These are phyloP conservation scores for Ceratobasidium sp. DNA, from an alignment of 1,284 basidiomycete genomes.

Conservation along the genomic window DNA sequence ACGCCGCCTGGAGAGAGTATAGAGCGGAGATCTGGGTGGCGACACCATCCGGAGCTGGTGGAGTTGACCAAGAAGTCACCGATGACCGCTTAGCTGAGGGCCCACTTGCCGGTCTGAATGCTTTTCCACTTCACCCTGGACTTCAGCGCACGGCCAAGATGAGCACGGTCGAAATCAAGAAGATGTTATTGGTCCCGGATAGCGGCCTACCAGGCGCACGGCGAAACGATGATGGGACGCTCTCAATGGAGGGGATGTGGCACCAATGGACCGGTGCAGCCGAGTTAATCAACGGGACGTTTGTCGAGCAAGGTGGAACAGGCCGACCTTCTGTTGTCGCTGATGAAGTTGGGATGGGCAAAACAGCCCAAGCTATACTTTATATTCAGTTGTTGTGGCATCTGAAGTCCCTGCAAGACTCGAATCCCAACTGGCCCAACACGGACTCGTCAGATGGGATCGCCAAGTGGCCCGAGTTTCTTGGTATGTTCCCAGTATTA, in stretches of 20 bases:
- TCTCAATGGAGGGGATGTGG: not conserved
- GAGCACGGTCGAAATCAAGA: not conserved
- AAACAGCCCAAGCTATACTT: not conserved
- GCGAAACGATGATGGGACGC: not conserved
- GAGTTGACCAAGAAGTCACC: not conserved
- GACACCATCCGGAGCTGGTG: not conserved
- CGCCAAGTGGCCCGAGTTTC: not conserved
- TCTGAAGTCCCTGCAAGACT: slow-evolving; percentile 9
- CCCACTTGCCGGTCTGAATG: not conserved
- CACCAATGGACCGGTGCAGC: not conserved
- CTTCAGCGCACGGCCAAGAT: not conserved
- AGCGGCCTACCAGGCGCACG: not conserved
- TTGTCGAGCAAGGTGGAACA: not conserved
- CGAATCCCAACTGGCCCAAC: not conserved
- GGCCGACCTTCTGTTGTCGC: not conserved
- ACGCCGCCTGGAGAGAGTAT: not conserved
- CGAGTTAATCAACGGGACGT: slow-evolving; percentile 1
- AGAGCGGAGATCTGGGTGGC: not conserved
- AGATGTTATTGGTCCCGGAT: not conserved
- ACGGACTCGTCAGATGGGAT: not conserved
- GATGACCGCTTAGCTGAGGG: not conserved
- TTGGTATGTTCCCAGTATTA: slow-evolving; percentile 7
- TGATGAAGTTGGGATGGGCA: slow-evolving; percentile 15
- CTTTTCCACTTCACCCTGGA: not conserved
- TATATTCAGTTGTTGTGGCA: not conserved